Conservation (phyloP, 768 basidiomycete genomes). For the Hygrophorus russula region DNA sequence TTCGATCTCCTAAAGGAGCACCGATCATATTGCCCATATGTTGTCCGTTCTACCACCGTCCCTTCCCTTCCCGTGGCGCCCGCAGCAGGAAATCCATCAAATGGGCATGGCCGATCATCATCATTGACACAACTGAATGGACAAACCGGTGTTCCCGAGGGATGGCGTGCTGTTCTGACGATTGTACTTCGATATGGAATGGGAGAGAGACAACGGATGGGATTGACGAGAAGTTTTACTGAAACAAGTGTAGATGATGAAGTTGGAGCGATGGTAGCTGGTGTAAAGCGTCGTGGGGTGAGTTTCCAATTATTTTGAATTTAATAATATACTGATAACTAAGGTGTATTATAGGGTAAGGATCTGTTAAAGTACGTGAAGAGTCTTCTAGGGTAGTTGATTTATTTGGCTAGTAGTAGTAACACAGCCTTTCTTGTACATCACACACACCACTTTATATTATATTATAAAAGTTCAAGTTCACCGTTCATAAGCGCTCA, state of each 20-base stretch:
- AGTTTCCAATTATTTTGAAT: slow-evolving; percentile 16
- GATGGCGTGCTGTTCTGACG: slow-evolving; percentile 72
- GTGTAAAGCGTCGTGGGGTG: slow-evolving; percentile 68
- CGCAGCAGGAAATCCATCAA: neutral
- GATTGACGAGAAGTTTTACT: slow-evolving; percentile 9
- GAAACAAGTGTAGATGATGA: slow-evolving; percentile 6
- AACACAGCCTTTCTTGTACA: too few relatives aligned
- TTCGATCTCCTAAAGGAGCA: slow-evolving; percentile 77
- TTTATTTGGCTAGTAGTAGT: neutral
- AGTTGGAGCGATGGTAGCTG: slow-evolving; percentile 63
- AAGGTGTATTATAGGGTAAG: slow-evolving; percentile 47
- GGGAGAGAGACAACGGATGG: slow-evolving; percentile 39
- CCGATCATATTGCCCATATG: slow-evolving; percentile 79
- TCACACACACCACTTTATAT: too few relatives aligned
- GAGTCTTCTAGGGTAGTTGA: slow-evolving; percentile 45
- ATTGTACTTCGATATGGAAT: slow-evolving; percentile 58
- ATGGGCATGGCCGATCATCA: neutral
- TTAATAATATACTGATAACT: slow-evolving; percentile 4
- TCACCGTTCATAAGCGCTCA: too few relatives aligned
- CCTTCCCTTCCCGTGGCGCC: slow-evolving; percentile 34
- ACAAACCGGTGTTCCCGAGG: slow-evolving; percentile 36
- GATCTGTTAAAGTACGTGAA: slow-evolving; percentile 68
- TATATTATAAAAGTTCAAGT: too few relatives aligned
- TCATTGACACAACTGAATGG: slow-evolving; percentile 12
- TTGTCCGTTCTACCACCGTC: slow-evolving; percentile 55